Conservation (phyloP, 352 stramenopile species). For the Pythium utonaiense region DNA sequence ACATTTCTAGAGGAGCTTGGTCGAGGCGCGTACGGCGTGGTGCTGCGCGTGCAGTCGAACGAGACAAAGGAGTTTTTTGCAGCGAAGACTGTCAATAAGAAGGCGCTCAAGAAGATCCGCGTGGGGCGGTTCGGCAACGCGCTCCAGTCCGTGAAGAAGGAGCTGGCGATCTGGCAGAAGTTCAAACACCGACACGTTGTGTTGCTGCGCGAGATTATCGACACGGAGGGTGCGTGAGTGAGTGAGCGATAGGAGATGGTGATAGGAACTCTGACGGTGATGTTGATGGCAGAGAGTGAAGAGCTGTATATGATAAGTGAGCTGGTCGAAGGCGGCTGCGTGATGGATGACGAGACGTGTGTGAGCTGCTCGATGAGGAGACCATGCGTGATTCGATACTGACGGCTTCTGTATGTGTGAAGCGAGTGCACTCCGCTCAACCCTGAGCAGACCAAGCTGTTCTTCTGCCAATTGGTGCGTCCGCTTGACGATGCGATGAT, state of each 20-base stretch:
- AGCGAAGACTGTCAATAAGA: conserved; percentile 74
- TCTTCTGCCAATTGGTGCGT: conserved; percentile 81
- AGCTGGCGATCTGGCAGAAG: conserved; percentile 97
- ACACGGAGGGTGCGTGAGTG: conserved; percentile 67
- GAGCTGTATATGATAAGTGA: conserved; percentile 86
- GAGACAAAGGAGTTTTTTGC: conserved; percentile 72
- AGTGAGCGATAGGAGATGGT: too few relatives aligned
- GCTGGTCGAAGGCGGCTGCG: conserved; percentile 61
- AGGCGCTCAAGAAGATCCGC: conserved; percentile 58
- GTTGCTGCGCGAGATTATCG: conserved; percentile 94
- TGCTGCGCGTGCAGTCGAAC: conserved; percentile 62
- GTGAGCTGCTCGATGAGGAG: too few relatives aligned
- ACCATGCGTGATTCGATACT: too few relatives aligned
- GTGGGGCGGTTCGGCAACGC: conserved; percentile 73
- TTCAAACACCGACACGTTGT: conserved; percentile 95
- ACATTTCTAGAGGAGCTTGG: conserved; percentile 73
- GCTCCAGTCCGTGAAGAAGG: conserved; percentile 83
- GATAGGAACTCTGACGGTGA: too few relatives aligned
- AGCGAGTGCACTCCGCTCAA: conserved; percentile 68
- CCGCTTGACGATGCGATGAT: too few relatives aligned
- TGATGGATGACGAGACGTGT: conserved; percentile 67
- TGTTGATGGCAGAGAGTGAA: conserved; percentile 63
- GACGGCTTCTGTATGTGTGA: too few relatives aligned
- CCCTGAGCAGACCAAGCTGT: conserved; percentile 55
- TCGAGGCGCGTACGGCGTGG: conserved; percentile 66